Percentiles rank a stretch among this genome's conserved stretches.
These are phyloP conservation scores for Aspergillus vadensis DNA, from an alignment of 2,329 filamentous ascomycete species.

Conservation along the genomic window DNA sequence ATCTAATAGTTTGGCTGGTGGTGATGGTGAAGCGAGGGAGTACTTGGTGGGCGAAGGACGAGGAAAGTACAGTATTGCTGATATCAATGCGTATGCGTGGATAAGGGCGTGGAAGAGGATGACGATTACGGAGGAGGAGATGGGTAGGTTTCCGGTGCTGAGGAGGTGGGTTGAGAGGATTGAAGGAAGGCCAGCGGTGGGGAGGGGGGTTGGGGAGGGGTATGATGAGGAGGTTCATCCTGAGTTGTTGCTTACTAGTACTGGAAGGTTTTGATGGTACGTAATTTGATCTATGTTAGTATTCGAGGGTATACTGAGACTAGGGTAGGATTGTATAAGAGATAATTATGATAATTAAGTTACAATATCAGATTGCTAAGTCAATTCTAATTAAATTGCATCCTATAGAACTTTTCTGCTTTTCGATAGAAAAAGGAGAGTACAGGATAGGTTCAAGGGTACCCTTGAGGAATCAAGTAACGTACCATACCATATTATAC, in stretches of 20 bases:
- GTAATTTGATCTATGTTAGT: too few species aligned
- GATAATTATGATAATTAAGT: too few species aligned
- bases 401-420: background rate
- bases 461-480: too few species aligned
- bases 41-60: background rate
- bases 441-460: too few species aligned
- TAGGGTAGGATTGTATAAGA: too few species aligned
- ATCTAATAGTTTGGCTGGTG: background rate
- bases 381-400: background rate
- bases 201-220: background rate
- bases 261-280: too few species aligned
- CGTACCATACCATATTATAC: too few species aligned
- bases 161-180: constrained; percentile 2
- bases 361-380: too few species aligned
- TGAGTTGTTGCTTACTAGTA: background rate
- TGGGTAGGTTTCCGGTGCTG: background rate
- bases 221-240: background rate
- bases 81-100: constrained; percentile 8
- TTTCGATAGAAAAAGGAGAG: too few species aligned
- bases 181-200: background rate
- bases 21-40: background rate
- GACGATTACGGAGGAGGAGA: background rate
- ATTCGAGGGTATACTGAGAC: too few species aligned
- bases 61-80: constrained; percentile 5
- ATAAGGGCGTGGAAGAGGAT: background rate